Percentiles rank a stretch among this genome's conserved stretches.
phyloP scores from a whole-genome alignment of 2,329 filamentous ascomycete genomes.

The Alternaria tenuissima region DNA sequence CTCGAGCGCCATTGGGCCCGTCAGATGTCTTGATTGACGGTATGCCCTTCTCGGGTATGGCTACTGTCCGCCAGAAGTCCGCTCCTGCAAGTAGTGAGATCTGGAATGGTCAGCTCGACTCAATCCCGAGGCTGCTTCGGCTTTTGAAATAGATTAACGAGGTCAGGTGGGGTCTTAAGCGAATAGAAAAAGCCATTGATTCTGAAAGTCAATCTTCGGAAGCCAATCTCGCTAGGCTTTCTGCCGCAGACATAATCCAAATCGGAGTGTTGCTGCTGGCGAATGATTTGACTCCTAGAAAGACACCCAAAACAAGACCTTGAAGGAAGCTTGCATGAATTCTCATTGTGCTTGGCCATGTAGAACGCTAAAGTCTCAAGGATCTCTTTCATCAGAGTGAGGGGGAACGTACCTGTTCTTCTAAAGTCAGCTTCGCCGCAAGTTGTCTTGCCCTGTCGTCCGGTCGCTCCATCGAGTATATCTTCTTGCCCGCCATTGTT shows the following conservation, averaged over 20 bases:
- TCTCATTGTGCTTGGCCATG: not conserved
- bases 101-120: constrained; percentile 39
- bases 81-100: constrained; percentile 58
- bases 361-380: not conserved
- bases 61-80: constrained; percentile 75
- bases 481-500: constrained; percentile 46
- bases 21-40: constrained; percentile 72
- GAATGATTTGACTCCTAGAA: not conserved
- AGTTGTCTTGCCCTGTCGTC: constrained; percentile 47
- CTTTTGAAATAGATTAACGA: constrained; percentile 18
- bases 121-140: constrained; percentile 13
- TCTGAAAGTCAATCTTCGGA: constrained; percentile 4
- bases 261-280: not conserved
- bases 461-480: constrained; percentile 42
- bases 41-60: constrained; percentile 67
- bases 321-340: not conserved
- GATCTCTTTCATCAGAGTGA: constrained; percentile 13
- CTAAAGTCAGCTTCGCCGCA: constrained; percentile 47
- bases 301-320: not conserved
- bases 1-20: constrained; percentile 74
- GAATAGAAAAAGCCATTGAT: constrained; percentile 1
- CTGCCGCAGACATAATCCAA: not conserved
- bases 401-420: constrained; percentile 49
- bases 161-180: constrained; percentile 17
- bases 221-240: constrained; percentile 5